phyloP scores from a whole-genome alignment of 352 stramenopile genomes.

The Phytophthora quininea region DNA sequence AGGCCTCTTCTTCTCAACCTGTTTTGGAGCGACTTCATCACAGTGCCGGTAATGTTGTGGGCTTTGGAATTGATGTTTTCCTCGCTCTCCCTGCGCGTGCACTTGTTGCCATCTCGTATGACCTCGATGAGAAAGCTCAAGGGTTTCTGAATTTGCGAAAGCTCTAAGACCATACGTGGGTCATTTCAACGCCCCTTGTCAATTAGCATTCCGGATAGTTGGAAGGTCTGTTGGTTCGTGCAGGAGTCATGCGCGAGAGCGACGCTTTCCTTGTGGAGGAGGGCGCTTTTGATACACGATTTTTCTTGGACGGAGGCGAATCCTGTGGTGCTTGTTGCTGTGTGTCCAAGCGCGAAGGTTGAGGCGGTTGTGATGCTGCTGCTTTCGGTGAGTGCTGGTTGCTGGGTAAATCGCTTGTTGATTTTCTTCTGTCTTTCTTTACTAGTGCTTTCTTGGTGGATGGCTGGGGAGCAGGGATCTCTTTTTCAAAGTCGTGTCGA shows the following conservation, averaged over 20 bases:
- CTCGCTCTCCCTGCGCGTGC: constrained; percentile 61
- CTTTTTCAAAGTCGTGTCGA: constrained; percentile 38
- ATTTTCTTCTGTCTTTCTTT: constrained; percentile 2
- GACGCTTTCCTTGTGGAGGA: constrained; percentile 33
- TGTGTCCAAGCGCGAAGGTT: constrained; percentile 5
- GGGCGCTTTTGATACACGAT: constrained; percentile 15
- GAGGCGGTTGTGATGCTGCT: constrained; percentile 14
- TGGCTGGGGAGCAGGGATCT: constrained; percentile 4
- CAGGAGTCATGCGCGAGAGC: constrained; percentile 14
- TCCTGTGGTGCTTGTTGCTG: constrained; percentile 2
- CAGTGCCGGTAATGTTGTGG: constrained; percentile 62
- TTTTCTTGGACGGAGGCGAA: constrained; percentile 1
- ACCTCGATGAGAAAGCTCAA: constrained; percentile 72
- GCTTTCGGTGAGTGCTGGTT: constrained; percentile 15
- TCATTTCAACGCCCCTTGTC: too few species aligned
- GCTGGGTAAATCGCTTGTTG: constrained; percentile 2
- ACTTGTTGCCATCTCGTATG: constrained; percentile 58
- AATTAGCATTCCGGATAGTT: neutral
- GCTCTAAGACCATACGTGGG: constrained; percentile 32
- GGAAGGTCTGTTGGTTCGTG: neutral
- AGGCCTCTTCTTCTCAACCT: constrained; percentile 12
- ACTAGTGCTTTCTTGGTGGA: constrained; percentile 14
- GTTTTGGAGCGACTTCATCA: constrained; percentile 47
- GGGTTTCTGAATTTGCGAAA: constrained; percentile 80
- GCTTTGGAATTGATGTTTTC: constrained; percentile 58